Percentiles rank a stretch among this genome's conserved stretches.
These are phyloP conservation scores for Akanthomyces muscarius DNA, from an alignment of 2,329 filamentous ascomycete genomes.

Conservation along the genomic window DNA sequence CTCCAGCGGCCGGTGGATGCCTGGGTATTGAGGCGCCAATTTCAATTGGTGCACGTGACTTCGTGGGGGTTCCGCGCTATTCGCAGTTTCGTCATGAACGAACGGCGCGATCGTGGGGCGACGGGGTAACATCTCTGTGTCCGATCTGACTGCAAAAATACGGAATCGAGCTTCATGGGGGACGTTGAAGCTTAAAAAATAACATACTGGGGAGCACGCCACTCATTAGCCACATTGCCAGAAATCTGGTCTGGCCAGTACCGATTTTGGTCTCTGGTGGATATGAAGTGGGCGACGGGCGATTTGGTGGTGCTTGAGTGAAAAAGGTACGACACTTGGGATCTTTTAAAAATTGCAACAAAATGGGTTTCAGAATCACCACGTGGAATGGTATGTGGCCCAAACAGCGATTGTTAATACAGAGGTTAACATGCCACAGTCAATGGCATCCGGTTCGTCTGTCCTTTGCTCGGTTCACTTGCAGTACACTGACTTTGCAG, in stretches of 20 bases:
- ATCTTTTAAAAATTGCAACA: slow-evolving; percentile 20
- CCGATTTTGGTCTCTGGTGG: background rate
- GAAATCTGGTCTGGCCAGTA: background rate
- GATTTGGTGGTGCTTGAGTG: background rate
- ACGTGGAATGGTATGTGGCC: slow-evolving; percentile 69
- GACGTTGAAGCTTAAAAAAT: background rate
- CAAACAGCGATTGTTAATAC: background rate
- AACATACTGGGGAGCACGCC: background rate
- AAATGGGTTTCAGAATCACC: slow-evolving; percentile 74
- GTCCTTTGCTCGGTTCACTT: background rate
- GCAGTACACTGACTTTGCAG: slow-evolving; percentile 36
- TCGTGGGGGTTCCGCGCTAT: slow-evolving; percentile 13
- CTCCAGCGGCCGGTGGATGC: slow-evolving; percentile 23
- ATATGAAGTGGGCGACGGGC: background rate
- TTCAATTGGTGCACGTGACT: slow-evolving; percentile 14
- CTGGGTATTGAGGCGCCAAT: slow-evolving; percentile 16
- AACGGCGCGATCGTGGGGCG: slow-evolving; percentile 15
- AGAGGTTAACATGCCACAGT: slow-evolving; percentile 43
- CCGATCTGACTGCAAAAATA: background rate
- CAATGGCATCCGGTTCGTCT: slow-evolving; percentile 71
- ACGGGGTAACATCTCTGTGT: background rate
- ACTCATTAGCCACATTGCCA: background rate
- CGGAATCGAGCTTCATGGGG: background rate
- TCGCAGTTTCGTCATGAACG: background rate
- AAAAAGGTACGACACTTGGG: background rate